Evolutionary conservation across 306 rosid genomes (phyloP), one percentile per base, ranked within the genome.

Genomic region (Gillenia trifoliata): DNA sequence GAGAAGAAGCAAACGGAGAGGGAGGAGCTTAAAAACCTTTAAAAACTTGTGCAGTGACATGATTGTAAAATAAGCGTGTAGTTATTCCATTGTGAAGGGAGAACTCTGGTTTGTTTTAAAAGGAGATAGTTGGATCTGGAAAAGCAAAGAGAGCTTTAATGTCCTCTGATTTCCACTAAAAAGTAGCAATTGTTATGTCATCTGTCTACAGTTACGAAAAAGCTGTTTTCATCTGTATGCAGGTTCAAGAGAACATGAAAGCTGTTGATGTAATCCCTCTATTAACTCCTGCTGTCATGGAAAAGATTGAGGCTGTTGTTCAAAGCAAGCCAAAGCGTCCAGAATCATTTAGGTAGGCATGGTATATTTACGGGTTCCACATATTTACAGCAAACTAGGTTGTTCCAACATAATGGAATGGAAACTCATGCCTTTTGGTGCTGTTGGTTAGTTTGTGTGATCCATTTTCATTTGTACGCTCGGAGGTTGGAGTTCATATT

Each of bases 171-270:
- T 29, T 13, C 23, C 45, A 33, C 26, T 64, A 31, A 63, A 63
- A 61, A 6, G 15, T 20, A 23, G 68, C 17, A 64, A 31, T 31
- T 33, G 45, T 19, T 1, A 31, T 25, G 28, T 11, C 43, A 11
- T 52, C 19, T 61, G 43, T 49, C 34, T 15, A 49, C 13, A 64
- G 47, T 68, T 34, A 57, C 20, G 31, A 40, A 54, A 34, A 23
- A 40, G 31, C 15, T 65, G 26, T 50, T 79, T 60, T 68, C 9
- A 8, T 56, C 69, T 11, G 19, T 25, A 13, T 73, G 54, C 81
- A 94, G 99, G 86, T 93, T 80, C 89, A 83, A 78, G 98, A 94
- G 91, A 94, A 94, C 89, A 92, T 94, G 99, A 94, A 94, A 80
- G 97, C 99, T 49, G 38, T 94, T 49, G 89, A 90, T 56, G 95